Evolutionary conservation across 306 rosid species (phyloP).

Genomic region (Casuarina equisetifolia): DNA sequence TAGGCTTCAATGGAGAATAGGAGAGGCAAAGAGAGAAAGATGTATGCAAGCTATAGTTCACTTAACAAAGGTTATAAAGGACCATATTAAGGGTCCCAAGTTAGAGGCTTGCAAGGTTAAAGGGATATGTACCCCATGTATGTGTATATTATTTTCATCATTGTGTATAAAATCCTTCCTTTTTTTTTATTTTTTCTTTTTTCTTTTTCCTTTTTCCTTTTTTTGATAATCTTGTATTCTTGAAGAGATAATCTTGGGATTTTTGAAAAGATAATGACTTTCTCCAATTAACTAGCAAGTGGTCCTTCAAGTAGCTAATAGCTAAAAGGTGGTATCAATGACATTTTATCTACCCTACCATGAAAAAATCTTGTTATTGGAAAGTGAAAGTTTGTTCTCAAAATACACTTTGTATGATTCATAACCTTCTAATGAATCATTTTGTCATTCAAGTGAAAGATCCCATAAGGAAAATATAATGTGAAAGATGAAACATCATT

Average conservation of each 20-base stretch:
- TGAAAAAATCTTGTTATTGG: neutral
- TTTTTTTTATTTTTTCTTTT: too few species aligned
- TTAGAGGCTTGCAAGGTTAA: neutral
- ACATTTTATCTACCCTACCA: neutral
- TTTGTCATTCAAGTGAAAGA: neutral
- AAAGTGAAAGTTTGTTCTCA: too few species aligned
- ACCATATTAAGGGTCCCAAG: neutral
- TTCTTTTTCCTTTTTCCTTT: too few species aligned
- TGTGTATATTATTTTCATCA: neutral
- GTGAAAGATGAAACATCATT: neutral
- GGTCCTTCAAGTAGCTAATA: too few species aligned
- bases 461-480: neutral
- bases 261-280: too few species aligned
- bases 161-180: neutral
- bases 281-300: too few species aligned
- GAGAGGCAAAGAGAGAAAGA: too few species aligned
- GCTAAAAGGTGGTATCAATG: neutral
- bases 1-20: too few species aligned
- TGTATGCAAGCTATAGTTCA: neutral
- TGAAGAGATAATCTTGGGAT: too few species aligned
- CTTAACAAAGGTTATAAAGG: neutral
- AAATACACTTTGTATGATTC: neutral
- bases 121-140: neutral
- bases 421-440: neutral
- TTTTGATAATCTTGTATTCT: constrained; percentile 9